Evolutionary conservation across 164 flowering plant species (phyloP), one percentile per base, ranked within the genome.

Genomic region (Vitis vinifera): DNA sequence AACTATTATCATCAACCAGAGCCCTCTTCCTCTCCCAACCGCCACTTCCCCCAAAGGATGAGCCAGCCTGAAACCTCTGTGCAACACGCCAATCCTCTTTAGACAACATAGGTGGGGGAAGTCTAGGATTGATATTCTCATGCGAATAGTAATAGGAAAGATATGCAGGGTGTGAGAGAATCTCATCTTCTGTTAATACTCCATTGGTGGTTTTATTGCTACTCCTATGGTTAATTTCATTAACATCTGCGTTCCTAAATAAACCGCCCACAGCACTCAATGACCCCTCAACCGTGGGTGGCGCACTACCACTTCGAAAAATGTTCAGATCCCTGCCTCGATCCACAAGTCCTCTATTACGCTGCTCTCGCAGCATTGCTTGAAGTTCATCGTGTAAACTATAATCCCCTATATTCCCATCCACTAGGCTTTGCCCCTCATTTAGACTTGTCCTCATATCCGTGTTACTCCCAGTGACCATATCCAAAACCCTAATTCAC

Each of bases 261-360:
- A 91, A 73, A 82, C 85, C 79, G 8, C 82, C 93, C 49, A 82
- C 85, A 17, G 97, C 91, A 67, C 67, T 81, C 37, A 85, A 63
- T 13, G 97, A 88, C 4, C 97, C 97, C 65, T 94, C 97, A 2
- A 92, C 92, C 1, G 93, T 92, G 4, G 97, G 97, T 0, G 99
- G 97, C 12, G 98, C 99, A 71, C 97, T 91, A 14, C 99, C 99
- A 74, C 97, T 92, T 56, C 99, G 79, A 62, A 72, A 82, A 4
- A 84, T 81, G 67, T 83, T 79, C 29, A 84, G 69, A 68, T 89
- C 96, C 72, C 81, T 82, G 67, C 83, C 93, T 19, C 74, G 77
- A 48, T 79, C 80, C 12, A 71, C 30, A 11, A 62, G 13, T 9
- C 68, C 76, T 4, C 55, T 78, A 61, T 71, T 83, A 9, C 71